These are phyloP conservation scores for Zalaria sp. DNA, from an alignment of 2,329 filamentous ascomycete species.

Conservation along the genomic window DNA sequence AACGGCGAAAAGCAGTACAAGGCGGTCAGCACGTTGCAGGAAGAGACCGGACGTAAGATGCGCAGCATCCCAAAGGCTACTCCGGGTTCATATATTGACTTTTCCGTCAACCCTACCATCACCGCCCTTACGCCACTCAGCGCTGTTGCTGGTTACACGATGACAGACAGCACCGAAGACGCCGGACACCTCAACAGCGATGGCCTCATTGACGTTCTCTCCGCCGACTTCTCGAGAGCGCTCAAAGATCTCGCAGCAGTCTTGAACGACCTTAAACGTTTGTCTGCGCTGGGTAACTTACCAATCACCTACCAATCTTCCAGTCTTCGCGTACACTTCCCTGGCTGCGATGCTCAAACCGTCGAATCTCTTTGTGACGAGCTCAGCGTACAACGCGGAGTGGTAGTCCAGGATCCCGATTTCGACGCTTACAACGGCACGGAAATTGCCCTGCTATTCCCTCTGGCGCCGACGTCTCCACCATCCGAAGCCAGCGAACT, in stretches of 20 bases:
- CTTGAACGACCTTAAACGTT: conserved; percentile 64
- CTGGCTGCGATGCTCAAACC: conserved; percentile 72
- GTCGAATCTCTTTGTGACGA: conserved; percentile 78
- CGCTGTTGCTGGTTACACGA: conserved; percentile 39
- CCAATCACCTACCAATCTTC: conserved; percentile 60
- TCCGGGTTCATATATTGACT: conserved; percentile 78
- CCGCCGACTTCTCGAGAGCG: conserved; percentile 74
- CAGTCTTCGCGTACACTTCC: conserved; percentile 70
- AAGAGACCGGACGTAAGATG: conserved; percentile 57
- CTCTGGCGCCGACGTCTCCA: conserved; percentile 56
- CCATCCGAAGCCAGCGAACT: conserved; percentile 26
- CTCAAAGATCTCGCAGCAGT: conserved; percentile 70
- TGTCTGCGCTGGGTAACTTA: conserved; percentile 68
- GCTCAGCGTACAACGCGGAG: conserved; percentile 66
- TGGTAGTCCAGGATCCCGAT: conserved; percentile 63
- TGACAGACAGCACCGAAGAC: conserved; percentile 16
- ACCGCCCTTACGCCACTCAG: conserved; percentile 69
- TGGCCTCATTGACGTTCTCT: conserved; percentile 72
- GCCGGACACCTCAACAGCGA: conserved; percentile 58
- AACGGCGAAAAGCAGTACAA: conserved; percentile 70
- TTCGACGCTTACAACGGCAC: conserved; percentile 56
- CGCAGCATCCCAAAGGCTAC: conserved; percentile 39
- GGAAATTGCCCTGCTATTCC: conserved; percentile 67
- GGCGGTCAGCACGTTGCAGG: conserved; percentile 58
- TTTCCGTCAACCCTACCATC: conserved; percentile 74